These are phyloP conservation scores for Ambrosiella cleistominuta DNA, from an alignment of 2,329 filamentous ascomycete genomes.

Conservation along the genomic window DNA sequence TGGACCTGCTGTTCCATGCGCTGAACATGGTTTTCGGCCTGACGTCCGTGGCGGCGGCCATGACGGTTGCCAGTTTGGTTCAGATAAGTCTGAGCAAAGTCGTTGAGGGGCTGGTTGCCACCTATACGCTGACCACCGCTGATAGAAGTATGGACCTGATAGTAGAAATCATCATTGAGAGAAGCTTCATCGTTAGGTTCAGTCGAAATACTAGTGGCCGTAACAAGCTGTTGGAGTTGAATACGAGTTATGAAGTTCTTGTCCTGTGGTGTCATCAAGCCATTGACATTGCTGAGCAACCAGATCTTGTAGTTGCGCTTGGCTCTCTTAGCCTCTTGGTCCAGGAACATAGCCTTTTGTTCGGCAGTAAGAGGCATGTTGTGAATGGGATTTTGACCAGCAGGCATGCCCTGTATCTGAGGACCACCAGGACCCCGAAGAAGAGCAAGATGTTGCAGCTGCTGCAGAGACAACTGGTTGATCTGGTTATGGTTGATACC, in stretches of 20 bases:
- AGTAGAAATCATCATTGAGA: slow-evolving; percentile 90
- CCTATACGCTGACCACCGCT: slow-evolving; percentile 77
- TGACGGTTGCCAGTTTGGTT: slow-evolving; percentile 84
- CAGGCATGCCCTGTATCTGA: neutral
- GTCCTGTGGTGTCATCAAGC: slow-evolving; percentile 95
- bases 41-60: slow-evolving; percentile 57
- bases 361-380: slow-evolving; percentile 62
- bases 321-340: slow-evolving; percentile 83
- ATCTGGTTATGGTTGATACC: slow-evolving; percentile 33
- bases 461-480: slow-evolving; percentile 51
- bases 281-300: slow-evolving; percentile 81
- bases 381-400: slow-evolving; percentile 17
- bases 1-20: slow-evolving; percentile 99
- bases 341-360: slow-evolving; percentile 65
- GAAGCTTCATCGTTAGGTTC: slow-evolving; percentile 66
- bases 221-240: slow-evolving; percentile 86
- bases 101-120: slow-evolving; percentile 79
- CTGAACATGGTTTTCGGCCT: slow-evolving; percentile 92
- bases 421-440: slow-evolving; percentile 17
- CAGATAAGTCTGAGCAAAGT: slow-evolving; percentile 94
- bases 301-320: slow-evolving; percentile 99
- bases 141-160: slow-evolving; percentile 92
- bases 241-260: slow-evolving; percentile 99
- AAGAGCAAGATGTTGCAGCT: slow-evolving; percentile 33
- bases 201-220: slow-evolving; percentile 72